Base-by-base conservation (phyloP, 208 protist species). In the Leptomonas seymouri region DNA sequence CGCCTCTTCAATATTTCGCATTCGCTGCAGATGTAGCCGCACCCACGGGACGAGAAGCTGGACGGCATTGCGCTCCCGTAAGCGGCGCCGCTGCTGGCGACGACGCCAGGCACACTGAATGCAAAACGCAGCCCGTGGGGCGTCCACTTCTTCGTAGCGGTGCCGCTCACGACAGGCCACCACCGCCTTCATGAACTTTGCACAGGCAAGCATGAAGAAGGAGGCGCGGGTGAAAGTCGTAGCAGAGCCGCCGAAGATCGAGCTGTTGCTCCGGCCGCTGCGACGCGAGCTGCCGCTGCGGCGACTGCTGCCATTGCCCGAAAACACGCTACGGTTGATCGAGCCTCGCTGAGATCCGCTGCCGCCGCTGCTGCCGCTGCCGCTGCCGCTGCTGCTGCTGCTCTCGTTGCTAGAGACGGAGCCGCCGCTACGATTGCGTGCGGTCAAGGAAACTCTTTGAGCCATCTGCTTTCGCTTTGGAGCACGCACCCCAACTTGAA, bases 21-120 rank as follows among this genome's bases (percentile, higher is more conserved):
- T 74, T 15, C 78, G 71, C 25, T 30, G 20, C 54, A 91, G 60
- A 41, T 77, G 70, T 28, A 69, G 56, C 4, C 77, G 84, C 50
- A 88, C 36, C 72, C 88, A 91, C 36, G 80, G 75, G 56, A 85
- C 73, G 21, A 95, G 74, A 20, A 90, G 50, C 42, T 61, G 59
- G 18, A 72, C 58, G 21, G 85, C 80, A 28, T 53, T 72, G 25
- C 44, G 54, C 39, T 70, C 55, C 5, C 51, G 55, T 18, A 93
- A 64, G 25, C 90, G 76, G 36, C 74, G 65, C 12, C 73, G 69
- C 74, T 87, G 86, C 58, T 54, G 54, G 28, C 62, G 67, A 18
- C 75, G 71, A 20, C 90, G 78, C 85, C 86, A 95, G 55, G 51
- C 46, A 39, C 82, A 90, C 80, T 93, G 85, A 62, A 95, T 86